A percentile compares a stretch with the other conserved stretches of the same genome.
Evolutionary conservation across 2,329 filamentous ascomycete species (phyloP).

Genomic region (Fusarium buxicola): DNA sequence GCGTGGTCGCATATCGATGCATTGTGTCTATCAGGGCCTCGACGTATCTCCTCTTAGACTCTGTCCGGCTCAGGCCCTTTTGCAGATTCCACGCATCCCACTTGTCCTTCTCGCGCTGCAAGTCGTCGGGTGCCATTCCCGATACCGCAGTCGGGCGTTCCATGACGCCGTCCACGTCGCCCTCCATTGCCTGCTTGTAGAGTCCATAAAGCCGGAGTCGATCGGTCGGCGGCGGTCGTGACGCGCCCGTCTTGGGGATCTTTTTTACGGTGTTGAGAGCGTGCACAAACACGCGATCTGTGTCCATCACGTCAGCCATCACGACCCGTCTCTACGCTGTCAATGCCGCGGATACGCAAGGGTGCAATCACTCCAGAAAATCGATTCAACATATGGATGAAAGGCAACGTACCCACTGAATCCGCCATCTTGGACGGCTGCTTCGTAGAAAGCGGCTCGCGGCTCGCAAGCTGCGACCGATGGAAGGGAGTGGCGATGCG

Average conservation of each 20-base stretch:
- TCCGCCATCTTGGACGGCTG: constrained; percentile 43
- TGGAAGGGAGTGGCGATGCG: constrained; percentile 29
- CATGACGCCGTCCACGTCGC: constrained; percentile 95
- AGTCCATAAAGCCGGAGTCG: constrained; percentile 94
- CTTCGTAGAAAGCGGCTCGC: constrained; percentile 23
- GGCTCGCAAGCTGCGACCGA: constrained; percentile 32
- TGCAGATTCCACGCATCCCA: constrained; percentile 98
- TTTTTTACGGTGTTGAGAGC: constrained; percentile 99
- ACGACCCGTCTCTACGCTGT: not conserved
- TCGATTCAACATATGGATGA: not conserved
- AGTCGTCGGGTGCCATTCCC: constrained; percentile 62
- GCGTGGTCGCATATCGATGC: constrained; percentile 93
- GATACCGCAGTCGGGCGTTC: constrained; percentile 73
- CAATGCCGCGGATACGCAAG: not conserved
- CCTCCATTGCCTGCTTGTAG: constrained; percentile 99
- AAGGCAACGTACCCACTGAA: constrained; percentile 45
- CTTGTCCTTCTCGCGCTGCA: constrained; percentile 72
- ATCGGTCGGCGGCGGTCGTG: constrained; percentile 85
- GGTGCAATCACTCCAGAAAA: not conserved
- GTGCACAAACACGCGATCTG: constrained; percentile 98
- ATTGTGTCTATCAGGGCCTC: constrained; percentile 95
- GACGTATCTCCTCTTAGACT: constrained; percentile 94
- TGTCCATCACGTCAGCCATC: constrained; percentile 34
- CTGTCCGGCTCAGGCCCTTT: constrained; percentile 83
- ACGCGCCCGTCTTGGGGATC: constrained; percentile 91